Conservation (phyloP, 352 stramenopile species). For the Elongisporangium anandrum region DNA sequence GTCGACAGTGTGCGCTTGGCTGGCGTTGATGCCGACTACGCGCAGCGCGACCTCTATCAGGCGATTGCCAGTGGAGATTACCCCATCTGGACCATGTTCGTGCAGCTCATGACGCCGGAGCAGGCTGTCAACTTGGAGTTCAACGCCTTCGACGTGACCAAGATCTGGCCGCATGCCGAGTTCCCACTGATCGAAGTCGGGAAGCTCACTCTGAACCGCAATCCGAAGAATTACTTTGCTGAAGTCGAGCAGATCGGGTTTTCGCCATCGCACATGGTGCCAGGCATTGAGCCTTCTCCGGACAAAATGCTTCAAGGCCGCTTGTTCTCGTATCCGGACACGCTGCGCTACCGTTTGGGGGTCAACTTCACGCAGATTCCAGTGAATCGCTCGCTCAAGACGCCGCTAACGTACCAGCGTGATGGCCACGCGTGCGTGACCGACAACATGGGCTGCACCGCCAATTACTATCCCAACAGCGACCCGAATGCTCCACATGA, state of each 20-base stretch:
- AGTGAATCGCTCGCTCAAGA: slow-evolving; percentile 78
- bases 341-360: slow-evolving; percentile 82
- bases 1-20: slow-evolving; percentile 59
- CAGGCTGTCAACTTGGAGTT: slow-evolving; percentile 52
- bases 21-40: slow-evolving; percentile 72
- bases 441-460: slow-evolving; percentile 49
- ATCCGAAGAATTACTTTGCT: slow-evolving; percentile 87
- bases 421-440: slow-evolving; percentile 66
- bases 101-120: slow-evolving; percentile 85
- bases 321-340: slow-evolving; percentile 89
- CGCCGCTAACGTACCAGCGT: slow-evolving; percentile 60
- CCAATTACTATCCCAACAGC: slow-evolving; percentile 83
- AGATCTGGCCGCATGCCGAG: slow-evolving; percentile 82
- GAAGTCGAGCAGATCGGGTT: slow-evolving; percentile 91
- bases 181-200: slow-evolving; percentile 83
- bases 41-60: slow-evolving; percentile 85
- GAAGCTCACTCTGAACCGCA: slow-evolving; percentile 78
- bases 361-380: slow-evolving; percentile 89
- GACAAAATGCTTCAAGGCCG: slow-evolving; percentile 88
- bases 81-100: slow-evolving; percentile 76
- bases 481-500: slow-evolving; percentile 29
- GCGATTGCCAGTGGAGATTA: slow-evolving; percentile 64
- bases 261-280: slow-evolving; percentile 81
- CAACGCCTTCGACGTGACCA: slow-evolving; percentile 89
- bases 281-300: slow-evolving; percentile 80